Base-by-base conservation (phyloP, 1,139 yeast genomes). In the Tardiomyces digboiensis region DNA sequence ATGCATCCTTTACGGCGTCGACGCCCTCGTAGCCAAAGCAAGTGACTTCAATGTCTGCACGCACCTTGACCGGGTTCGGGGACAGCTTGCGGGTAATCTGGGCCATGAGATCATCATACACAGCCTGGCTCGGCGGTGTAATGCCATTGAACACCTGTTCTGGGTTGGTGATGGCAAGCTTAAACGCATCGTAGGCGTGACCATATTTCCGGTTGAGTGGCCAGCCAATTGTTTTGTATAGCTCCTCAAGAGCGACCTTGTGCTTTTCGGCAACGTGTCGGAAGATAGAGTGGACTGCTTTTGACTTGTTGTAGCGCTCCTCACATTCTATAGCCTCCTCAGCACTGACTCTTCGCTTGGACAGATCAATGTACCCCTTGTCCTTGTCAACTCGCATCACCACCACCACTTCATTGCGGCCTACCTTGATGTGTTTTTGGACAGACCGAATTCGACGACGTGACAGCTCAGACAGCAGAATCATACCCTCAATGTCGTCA, bases 401-500 rank as follows among this genome's bases (percentile, higher is more conserved):
- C 48, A 91, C 97, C 26, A 93, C 98, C 48, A 91, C 97, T 70
- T 91, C 99, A 63, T 93, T 91, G 66, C 94, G 87, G 55, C 99
- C 99, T 50, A 91, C 97, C 72, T 97, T 85, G 66, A 91, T 89
- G 66, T 88, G 79, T 65, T 91, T 93, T 69, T 91, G 99, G 62
- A 91, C 91, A 46, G 97, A 87, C 68, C 99, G 80, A 61, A 91
- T 91, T 73, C 99, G 94, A 76, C 98, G 86, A 77, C 98, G 86
- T 36, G 97, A 88, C 57, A 91, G 77, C 70, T 91, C 99, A 38
- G 96, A 85, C 59, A 91, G 77, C 56, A 91, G 75, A 49, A 91
- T 95, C 99, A 91, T 91, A 60, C 98, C 99, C 70, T 91, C 98
- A 60, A 91, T 89, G 65, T 89, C 93, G 70, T 91, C 97, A 65